phyloP scores from a whole-genome alignment of 2,329 filamentous ascomycete genomes.

The Claviceps arundinis region DNA sequence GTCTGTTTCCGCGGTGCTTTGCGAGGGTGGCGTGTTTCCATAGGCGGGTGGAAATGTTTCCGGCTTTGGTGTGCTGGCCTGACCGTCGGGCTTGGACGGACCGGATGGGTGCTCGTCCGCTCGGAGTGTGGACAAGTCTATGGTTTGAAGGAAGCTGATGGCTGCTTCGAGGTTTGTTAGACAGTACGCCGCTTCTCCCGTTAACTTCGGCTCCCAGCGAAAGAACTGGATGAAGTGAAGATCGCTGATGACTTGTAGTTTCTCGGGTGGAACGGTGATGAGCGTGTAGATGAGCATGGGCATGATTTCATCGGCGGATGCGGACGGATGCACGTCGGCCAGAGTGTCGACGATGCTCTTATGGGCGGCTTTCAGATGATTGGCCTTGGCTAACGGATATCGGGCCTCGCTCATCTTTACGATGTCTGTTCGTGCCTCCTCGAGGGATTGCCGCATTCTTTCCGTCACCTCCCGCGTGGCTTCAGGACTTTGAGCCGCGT shows the following conservation, averaged over 20 bases:
- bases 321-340: constrained; percentile 55
- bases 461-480: constrained; percentile 45
- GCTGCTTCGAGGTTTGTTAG: constrained; percentile 91
- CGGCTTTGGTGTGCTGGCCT: constrained; percentile 33
- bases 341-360: constrained; percentile 87
- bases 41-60: constrained; percentile 48
- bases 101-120: constrained; percentile 64
- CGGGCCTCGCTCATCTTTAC: constrained; percentile 73
- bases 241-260: constrained; percentile 84
- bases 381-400: constrained; percentile 83
- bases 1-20: constrained; percentile 18
- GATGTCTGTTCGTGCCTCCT: constrained; percentile 54
- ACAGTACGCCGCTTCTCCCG: constrained; percentile 91
- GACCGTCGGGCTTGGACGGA: constrained; percentile 41
- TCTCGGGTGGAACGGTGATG: constrained; percentile 77
- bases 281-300: constrained; percentile 93
- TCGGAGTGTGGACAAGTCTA: constrained; percentile 79
- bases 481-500: constrained; percentile 40
- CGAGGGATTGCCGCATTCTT: constrained; percentile 61
- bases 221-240: constrained; percentile 91
- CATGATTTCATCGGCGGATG: constrained; percentile 92
- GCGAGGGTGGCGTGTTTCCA: constrained; percentile 23
- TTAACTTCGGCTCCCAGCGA: constrained; percentile 70
- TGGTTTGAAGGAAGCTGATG: constrained; percentile 87
- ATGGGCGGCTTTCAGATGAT: constrained; percentile 76